Conservation (phyloP, 2,329 filamentous ascomycete species). For the Thelonectria olida region DNA sequence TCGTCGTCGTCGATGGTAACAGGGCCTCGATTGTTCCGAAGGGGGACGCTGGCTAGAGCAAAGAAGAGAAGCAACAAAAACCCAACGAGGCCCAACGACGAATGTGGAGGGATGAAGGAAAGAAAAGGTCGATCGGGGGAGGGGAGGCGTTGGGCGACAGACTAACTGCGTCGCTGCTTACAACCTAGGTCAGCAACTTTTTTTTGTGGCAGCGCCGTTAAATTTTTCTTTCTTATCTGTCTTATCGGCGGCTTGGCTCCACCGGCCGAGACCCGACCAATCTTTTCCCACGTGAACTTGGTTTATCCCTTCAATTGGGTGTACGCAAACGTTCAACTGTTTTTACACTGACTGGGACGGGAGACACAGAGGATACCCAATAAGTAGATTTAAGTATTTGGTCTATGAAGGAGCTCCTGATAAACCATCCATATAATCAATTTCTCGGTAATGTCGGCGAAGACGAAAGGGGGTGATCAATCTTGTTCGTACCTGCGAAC, state of each 20-base stretch:
- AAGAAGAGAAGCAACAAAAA: conserved; percentile 24
- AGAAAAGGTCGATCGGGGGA: neutral
- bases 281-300: conserved; percentile 38
- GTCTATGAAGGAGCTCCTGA: no score
- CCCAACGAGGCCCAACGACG: conserved; percentile 37
- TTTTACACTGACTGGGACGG: no score
- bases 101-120: neutral
- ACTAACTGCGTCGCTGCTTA: neutral
- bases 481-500: no score
- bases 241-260: conserved; percentile 29
- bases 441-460: no score
- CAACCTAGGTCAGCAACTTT: conserved; percentile 11
- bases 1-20: conserved; percentile 17
- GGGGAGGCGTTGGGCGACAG: conserved; percentile 14
- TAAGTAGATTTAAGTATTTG: no score
- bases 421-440: no score
- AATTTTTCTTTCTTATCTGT: conserved; percentile 24
- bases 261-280: neutral
- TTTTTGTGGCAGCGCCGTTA: conserved; percentile 12
- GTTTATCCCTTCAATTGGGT: no score
- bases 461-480: no score
- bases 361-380: no score
- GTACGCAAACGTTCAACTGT: no score
- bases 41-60: conserved; percentile 9
- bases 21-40: conserved; percentile 35